Evolutionary conservation across 2,329 filamentous ascomycete genomes (phyloP).

Genomic region (Verticillium longisporum): DNA sequence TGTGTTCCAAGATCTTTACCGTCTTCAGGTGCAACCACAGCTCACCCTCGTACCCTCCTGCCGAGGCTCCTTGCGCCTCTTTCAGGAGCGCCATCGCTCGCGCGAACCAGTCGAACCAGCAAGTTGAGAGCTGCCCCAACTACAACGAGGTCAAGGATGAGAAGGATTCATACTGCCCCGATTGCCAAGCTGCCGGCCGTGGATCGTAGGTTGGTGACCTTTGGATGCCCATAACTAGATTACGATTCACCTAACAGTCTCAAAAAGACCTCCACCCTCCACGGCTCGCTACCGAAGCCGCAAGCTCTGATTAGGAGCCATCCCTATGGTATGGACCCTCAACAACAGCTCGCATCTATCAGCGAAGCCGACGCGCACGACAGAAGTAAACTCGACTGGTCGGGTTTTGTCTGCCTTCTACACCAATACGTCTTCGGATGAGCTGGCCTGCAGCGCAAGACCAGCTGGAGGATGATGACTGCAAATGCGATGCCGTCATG

Average conservation of each 20-base stretch:
- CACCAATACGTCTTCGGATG: neutral
- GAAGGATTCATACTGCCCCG: conserved; percentile 2
- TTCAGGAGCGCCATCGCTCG: conserved; percentile 2
- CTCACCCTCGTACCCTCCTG: neutral
- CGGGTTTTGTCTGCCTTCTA: neutral
- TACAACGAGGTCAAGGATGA: neutral
- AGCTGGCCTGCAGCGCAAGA: neutral
- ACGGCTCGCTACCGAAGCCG: neutral
- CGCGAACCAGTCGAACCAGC: conserved; percentile 1
- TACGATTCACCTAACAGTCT: neutral
- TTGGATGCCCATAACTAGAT: neutral
- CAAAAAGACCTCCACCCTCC: neutral
- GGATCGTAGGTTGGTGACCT: conserved; percentile 10
- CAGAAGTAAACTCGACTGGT: neutral
- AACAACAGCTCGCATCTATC: neutral
- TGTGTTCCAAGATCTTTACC: conserved; percentile 5
- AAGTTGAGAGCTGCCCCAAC: neutral
- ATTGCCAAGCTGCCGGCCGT: conserved; percentile 5
- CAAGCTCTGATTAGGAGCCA: neutral
- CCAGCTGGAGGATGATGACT: neutral
- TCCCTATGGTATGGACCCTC: neutral
- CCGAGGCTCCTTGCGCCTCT: neutral
- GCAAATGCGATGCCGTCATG: neutral
- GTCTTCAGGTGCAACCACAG: conserved; percentile 4
- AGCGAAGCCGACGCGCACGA: neutral